Base-by-base conservation (phyloP, 495 filamentous ascomycete species). In the Xylona heveae region DNA sequence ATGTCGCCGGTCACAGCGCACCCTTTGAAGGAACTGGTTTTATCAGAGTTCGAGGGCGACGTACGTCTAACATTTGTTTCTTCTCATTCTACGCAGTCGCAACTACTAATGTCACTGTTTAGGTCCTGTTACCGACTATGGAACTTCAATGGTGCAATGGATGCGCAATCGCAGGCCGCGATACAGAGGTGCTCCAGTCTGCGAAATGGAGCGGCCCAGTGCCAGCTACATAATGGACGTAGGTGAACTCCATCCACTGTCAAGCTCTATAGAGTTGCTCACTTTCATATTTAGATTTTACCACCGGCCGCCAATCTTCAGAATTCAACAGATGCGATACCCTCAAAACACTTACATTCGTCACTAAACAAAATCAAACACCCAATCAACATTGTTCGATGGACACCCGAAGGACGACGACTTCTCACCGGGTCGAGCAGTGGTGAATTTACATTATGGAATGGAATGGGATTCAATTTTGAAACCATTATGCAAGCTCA, bases 401-500 rank as follows among this genome's bases (percentile, higher is more conserved):
- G 88, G 88, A 97, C 88, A 2, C 88, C 88, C 0, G 88, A 97
- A 55, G 88, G 88, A 23, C 69, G 88, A 38, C 62, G 88, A 38
- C 53, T 97, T 28, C 61, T 97, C 44, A 95, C 88, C 0, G 88
- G 79, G 14, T 85, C 80, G 1, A 85, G 81, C 47, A 95, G 84
- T 44, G 88, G 88, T 35, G 88, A 97, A 49, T 97, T 97, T 43
- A 97, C 90, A 29, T 55, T 97, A 3, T 97, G 88, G 88, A 97
- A 97, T 50, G 88, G 88, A 36, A 94, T 81, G 28, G 88, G 80
- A 1, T 97, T 97, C 61, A 97, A 97, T 49, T 97, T 97, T 44
- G 88, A 97, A 57, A 97, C 88, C 1, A 93, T 94, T 24, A 90
- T 91, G 78, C 83, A 92, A 65, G 88, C 88, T 23, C 88, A 97